These are phyloP conservation scores for Plasmodium gaboni DNA, from an alignment of 169 alveolate species.

Conservation along the genomic window DNA sequence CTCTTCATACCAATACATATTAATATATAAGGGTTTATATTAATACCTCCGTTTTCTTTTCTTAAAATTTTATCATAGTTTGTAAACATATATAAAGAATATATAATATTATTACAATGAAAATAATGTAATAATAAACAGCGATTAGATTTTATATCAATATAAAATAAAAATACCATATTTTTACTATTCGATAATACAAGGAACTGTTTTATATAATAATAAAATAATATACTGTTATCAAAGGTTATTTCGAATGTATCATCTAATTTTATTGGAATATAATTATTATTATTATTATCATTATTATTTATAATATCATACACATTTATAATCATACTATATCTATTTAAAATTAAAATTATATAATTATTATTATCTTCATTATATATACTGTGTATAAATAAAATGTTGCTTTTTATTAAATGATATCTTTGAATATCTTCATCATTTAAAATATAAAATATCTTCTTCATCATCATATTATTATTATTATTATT, in stretches of 20 bases:
- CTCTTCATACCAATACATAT: conserved; percentile 36
- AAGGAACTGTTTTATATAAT: conserved; percentile 22
- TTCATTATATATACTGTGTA: too few species aligned
- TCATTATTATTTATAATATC: neutral
- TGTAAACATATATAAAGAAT: conserved; percentile 18
- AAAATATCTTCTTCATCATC: too few species aligned
- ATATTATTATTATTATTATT: too few species aligned
- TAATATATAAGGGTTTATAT: neutral
- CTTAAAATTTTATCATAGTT: neutral
- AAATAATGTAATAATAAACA: conserved; percentile 10
- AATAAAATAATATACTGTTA: neutral
- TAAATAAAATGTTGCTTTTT: too few species aligned
- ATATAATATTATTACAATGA: neutral
- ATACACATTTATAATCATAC: conserved; percentile 24
- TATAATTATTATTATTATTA: too few species aligned
- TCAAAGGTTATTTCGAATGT: conserved; percentile 2
- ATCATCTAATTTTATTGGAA: neutral
- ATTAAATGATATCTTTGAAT: too few species aligned
- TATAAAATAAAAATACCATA: conserved; percentile 17
- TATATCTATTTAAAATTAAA: neutral
- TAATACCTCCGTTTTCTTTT: neutral
- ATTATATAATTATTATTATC: too few species aligned
- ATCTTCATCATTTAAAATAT: too few species aligned
- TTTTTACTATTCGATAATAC: conserved; percentile 13
- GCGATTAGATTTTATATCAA: conserved; percentile 25